phyloP scores from a whole-genome alignment of 78 protist genomes.

The Guillardia theta region DNA sequence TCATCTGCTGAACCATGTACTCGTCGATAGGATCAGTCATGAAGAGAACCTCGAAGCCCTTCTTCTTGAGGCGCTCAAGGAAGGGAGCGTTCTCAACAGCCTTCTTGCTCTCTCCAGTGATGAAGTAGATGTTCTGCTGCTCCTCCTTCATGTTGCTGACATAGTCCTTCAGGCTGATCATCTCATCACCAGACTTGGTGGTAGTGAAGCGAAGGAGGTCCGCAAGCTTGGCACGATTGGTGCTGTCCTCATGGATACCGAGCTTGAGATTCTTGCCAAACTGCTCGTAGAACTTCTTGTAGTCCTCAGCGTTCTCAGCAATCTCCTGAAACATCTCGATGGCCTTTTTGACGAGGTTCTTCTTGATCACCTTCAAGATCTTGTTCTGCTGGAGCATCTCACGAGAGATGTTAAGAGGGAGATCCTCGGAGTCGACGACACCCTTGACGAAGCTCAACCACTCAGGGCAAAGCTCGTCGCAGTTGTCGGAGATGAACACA shows the following conservation, averaged over 20 bases:
- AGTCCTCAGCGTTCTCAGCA: constrained; percentile 62
- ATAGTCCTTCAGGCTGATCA: constrained; percentile 97
- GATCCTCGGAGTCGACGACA: constrained; percentile 94
- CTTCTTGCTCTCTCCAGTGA: constrained; percentile 97
- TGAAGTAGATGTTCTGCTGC: constrained; percentile 99
- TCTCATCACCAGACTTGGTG: constrained; percentile 65
- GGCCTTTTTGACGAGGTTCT: constrained; percentile 83
- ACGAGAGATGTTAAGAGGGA: constrained; percentile 96
- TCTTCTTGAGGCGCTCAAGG: constrained; percentile 78
- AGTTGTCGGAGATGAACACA: constrained; percentile 88
- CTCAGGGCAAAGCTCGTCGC: constrained; percentile 86
- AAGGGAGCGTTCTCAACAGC: constrained; percentile 81
- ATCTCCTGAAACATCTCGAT: constrained; percentile 76
- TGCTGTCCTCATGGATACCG: constrained; percentile 91
- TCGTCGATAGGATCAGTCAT: constrained; percentile 99
- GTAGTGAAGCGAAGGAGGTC: constrained; percentile 51
- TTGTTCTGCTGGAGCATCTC: constrained; percentile 74
- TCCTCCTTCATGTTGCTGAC: constrained; percentile 95
- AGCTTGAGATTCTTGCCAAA: constrained; percentile 85
- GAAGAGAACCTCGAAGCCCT: constrained; percentile 88
- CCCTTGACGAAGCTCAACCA: constrained; percentile 93
- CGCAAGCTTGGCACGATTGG: constrained; percentile 65
- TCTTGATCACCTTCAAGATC: constrained; percentile 70
- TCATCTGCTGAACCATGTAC: constrained; percentile 96
- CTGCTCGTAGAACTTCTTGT: constrained; percentile 77